These are phyloP conservation scores for Multifurca ochricompacta DNA, from an alignment of 768 basidiomycete species.

Conservation along the genomic window DNA sequence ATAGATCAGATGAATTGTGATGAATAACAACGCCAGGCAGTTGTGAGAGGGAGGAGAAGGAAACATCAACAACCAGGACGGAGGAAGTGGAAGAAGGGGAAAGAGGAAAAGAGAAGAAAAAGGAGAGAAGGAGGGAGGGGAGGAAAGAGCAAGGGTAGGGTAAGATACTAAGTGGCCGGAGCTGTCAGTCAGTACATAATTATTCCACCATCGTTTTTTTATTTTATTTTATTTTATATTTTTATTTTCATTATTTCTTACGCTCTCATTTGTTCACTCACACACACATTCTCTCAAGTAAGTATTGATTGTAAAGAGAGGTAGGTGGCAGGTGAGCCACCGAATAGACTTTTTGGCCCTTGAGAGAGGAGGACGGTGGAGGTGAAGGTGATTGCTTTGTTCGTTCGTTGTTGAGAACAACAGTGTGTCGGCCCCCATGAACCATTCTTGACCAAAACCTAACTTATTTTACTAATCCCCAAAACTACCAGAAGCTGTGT, in stretches of 20 bases:
- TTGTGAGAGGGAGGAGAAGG: conserved; percentile 2
- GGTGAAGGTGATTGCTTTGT: no score
- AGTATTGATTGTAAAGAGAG: no score
- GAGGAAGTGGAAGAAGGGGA: background rate
- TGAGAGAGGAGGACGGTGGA: no score
- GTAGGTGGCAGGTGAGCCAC: conserved; percentile 8
- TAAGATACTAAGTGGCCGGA: background rate
- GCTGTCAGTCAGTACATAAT: conserved; percentile 14
- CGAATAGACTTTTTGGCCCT: conserved; percentile 19
- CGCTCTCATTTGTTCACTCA: no score
- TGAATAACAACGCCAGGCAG: background rate
- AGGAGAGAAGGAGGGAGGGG: background rate
- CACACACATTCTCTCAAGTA: no score
- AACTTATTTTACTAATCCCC: no score
- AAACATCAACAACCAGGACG: conserved; percentile 8
- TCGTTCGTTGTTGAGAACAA: no score
- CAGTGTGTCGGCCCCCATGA: background rate
- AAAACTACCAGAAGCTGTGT: no score
- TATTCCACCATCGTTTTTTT: background rate
- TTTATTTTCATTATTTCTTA: background rate
- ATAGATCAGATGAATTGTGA: conserved; percentile 11
- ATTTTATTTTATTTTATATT: background rate
- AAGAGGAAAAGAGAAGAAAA: background rate
- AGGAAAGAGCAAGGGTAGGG: no score
- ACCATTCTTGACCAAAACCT: background rate